Evolutionary conservation across 768 basidiomycete genomes (phyloP), one percentile per base, ranked within the genome.

Genomic region (Paxillus involutus): DNA sequence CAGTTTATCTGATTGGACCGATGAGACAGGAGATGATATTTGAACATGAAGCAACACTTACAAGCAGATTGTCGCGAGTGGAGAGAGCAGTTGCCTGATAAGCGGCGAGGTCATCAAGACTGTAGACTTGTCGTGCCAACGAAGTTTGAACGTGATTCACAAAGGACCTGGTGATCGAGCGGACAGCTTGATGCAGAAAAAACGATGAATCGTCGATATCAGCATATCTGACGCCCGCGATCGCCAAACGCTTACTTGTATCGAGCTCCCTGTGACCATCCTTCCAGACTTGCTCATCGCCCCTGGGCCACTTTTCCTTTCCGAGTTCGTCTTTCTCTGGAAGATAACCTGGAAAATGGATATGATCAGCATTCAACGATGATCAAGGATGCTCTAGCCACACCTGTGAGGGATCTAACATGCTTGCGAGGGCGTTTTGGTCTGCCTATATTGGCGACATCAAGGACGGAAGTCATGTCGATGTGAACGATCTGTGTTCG

Each of bases 71-170:
- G 71, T 98, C 95, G 53, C 94, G 81, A 47, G 89, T 89, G 43
- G 91, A 86, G 35, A 96, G 73, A 4, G 96, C 94, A 14, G 91
- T 82, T 4, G 94, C 94, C 69, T 96, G 93, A 75, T 97, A 98
- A 37, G 92, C 91, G 44, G 92, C 91, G 35, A 93, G 73, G 69
- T 89, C 74, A 68, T 91, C 88, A 48, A 96, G 77, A 68, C 93
- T 98, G 77, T 90, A 91, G 2, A 94, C 82, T 68, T 94, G 92
- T 44, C 94, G 86, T 6, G 93, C 93, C 45, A 99, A 79, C 14
- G 92, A 90, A 0, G 94, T 91, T 65, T 93, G 90, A 21, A 91
- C 89, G 64, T 93, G 91, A 63, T 82, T 82, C 42, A 93, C 88
- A 62, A 94, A 77, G 26, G 87, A 88, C 65, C 80, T 85, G 9